Evolutionary conservation across 176 grass and related monocot species (phyloP), one percentile per base, ranked within the genome.

Genomic region (Aegilops sharonensis): DNA sequence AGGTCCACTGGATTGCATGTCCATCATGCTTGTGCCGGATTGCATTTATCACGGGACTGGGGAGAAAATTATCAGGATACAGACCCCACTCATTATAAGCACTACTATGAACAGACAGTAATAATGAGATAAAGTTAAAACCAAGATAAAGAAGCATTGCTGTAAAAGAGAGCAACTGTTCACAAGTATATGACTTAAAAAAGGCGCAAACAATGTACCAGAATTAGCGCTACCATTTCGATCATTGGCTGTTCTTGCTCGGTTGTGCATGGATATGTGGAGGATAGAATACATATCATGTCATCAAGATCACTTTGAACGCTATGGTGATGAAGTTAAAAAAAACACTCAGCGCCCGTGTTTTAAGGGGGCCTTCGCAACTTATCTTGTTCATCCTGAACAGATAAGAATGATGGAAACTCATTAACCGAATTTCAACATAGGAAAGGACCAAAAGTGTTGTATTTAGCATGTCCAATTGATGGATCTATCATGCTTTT

Each of bases 41-140:
- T 78, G 79, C 79, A 90, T 78, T 86, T 86, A 90, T 56, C 64
- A 72, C 11, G 17, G 64, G 23, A 40, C 75, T n/a, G 75, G 23
- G 7, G 27, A 34, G 30, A 40, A 32, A 78, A 30, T 59, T 43
- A 39, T 66, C 21, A 60, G 40, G 69, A 35, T 57, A 78, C 30
- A 78, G 47, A 32, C 52, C 52, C n/a, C 32, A 29, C 32, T 40
- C 35, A 78, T 78, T 54, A 79, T 59, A 12, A 83, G 27, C 18
- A 63, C 20, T 76, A 66, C 3, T 66, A 68, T 56, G 42, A 67
- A 77, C 57, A 27, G 25, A 83, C 6, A 65, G 67, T 18, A 84
- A 84, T 68, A 91, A 80, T 68, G 39, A 62, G 48, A 48, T 61
- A 60, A 13, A 81, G 14, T 80, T 85, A 77, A 77, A 75, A 81